These are phyloP conservation scores for Solanum megistacrolobum DNA, from an alignment of 257 asterid genomes.

Conservation along the genomic window DNA sequence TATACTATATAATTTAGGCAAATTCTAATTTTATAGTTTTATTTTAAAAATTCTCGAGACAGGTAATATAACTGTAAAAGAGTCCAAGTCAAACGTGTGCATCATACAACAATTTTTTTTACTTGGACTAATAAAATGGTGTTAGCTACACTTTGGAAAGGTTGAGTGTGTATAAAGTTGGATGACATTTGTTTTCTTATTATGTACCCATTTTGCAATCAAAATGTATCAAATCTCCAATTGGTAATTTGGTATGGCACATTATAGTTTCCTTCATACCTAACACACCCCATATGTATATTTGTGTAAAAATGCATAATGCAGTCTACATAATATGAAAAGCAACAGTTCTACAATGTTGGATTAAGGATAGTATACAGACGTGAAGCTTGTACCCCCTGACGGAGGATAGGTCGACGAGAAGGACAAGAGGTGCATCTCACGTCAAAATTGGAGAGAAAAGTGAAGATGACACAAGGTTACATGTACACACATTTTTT, in stretches of 20 bases:
- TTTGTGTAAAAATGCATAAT: not conserved
- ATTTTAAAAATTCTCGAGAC: too few species aligned
- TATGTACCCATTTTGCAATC: not conserved
- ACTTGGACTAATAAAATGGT: not conserved
- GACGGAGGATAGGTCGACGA: not conserved
- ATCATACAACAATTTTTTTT: too few species aligned
- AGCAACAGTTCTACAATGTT: not conserved
- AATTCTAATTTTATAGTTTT: too few species aligned
- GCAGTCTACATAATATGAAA: not conserved
- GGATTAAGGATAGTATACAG: not conserved
- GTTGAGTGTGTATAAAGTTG: not conserved
- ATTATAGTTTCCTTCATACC: not conserved
- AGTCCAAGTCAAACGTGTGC: too few species aligned
- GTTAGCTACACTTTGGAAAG: not conserved
- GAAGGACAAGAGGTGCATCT: not conserved
- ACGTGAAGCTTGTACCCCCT: not conserved
- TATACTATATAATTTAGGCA: too few species aligned
- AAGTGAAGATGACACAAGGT: not conserved
- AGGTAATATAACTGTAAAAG: too few species aligned
- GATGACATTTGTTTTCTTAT: not conserved
- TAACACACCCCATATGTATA: not conserved
- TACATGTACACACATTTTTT: not conserved
- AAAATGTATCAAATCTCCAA: not conserved
- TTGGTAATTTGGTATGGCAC: not conserved
- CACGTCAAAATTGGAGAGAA: not conserved